Evolutionary conservation across 1,139 yeast genomes (phyloP).

Genomic region (Nakaseomyces sp.): DNA sequence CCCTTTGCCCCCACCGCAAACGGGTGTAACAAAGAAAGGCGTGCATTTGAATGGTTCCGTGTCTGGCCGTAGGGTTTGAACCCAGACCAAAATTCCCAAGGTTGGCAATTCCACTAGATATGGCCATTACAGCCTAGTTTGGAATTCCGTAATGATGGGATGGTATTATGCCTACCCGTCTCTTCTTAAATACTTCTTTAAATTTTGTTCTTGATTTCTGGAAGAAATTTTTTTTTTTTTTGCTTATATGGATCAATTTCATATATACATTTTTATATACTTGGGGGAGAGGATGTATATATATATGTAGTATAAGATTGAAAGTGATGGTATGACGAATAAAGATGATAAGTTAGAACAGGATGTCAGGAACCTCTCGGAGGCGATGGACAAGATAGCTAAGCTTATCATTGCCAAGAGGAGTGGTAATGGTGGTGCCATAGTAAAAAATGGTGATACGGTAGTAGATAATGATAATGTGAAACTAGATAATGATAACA

Average conservation of each 20-base stretch:
- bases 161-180: too few relatives aligned
- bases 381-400: conserved; percentile 34
- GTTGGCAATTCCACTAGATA: conserved; percentile 32
- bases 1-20: conserved; percentile 10
- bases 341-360: conserved; percentile 9
- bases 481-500: too few relatives aligned
- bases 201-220: too few relatives aligned
- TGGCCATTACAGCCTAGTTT: conserved; percentile 33
- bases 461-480: too few relatives aligned
- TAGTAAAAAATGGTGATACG: too few relatives aligned
- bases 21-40: conserved; percentile 10
- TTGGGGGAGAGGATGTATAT: background rate
- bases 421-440: too few relatives aligned
- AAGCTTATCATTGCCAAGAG: conserved; percentile 28
- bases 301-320: too few relatives aligned
- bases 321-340: conserved; percentile 8
- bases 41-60: conserved; percentile 17
- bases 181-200: background rate
- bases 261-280: too few relatives aligned
- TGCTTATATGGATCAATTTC: background rate
- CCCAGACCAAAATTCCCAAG: conserved; percentile 29
- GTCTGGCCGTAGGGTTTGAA: conserved; percentile 28
- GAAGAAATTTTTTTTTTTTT: background rate
- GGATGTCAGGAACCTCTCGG: conserved; percentile 19
- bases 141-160: too few relatives aligned